A percentile compares a stretch with the other conserved stretches of the same genome.
These are phyloP conservation scores for Metarhizium brunneum DNA, from an alignment of 2,329 filamentous ascomycete genomes.

Conservation along the genomic window DNA sequence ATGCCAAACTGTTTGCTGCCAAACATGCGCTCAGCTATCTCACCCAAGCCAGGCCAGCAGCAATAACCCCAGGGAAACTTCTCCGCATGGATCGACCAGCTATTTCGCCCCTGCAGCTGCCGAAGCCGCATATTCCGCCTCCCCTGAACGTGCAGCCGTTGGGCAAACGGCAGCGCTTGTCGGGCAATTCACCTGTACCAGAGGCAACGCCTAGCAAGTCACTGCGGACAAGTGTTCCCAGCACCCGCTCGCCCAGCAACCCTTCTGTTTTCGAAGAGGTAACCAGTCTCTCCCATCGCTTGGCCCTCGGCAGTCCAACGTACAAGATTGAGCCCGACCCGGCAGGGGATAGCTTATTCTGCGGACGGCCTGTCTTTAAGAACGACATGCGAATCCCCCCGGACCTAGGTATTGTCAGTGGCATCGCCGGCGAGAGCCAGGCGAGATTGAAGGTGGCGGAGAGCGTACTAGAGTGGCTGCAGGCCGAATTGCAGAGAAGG, in stretches of 20 bases:
- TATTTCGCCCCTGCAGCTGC: not conserved
- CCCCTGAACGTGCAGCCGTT: not conserved
- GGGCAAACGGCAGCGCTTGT: not conserved
- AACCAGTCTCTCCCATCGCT: constrained; percentile 18
- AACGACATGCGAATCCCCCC: constrained; percentile 19
- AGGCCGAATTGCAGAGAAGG: constrained; percentile 12
- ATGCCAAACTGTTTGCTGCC: constrained; percentile 45
- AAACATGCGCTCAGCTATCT: constrained; percentile 36
- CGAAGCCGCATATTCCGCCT: not conserved
- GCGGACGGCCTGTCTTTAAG: constrained; percentile 26
- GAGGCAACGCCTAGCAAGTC: not conserved
- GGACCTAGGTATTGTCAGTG: constrained; percentile 22
- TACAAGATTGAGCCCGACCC: constrained; percentile 21
- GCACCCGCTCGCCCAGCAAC: not conserved
- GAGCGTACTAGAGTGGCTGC: constrained; percentile 27
- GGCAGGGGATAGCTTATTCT: constrained; percentile 20
- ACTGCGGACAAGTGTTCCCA: not conserved
- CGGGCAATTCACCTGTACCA: too few species aligned
- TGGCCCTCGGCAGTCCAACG: constrained; percentile 23
- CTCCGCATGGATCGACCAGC: too few species aligned
- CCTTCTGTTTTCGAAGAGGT: constrained; percentile 18
- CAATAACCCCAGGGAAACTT: not conserved
- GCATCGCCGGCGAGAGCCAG: constrained; percentile 23
- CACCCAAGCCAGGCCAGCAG: not conserved
- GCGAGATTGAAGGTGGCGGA: constrained; percentile 31